Conservation (phyloP, 106 monocot species). For the Xerophyta viscosa region DNA sequence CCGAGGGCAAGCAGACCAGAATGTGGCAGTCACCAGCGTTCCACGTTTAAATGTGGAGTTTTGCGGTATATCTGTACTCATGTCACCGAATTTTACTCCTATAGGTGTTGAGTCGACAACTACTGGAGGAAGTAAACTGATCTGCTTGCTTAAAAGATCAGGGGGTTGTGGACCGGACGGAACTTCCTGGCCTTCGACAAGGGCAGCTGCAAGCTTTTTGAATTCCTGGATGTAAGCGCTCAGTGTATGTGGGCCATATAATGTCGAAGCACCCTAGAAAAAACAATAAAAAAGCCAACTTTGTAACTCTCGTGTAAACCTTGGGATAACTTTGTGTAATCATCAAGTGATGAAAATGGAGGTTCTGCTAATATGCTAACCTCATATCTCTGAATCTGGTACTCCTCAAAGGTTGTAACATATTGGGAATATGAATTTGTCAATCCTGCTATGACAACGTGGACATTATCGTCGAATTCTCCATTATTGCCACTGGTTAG, state of each 20-base stretch:
- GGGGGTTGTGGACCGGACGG: constrained; percentile 8
- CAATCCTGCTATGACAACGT: constrained; percentile 27
- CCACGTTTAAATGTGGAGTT: constrained; percentile 14
- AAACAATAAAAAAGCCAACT: too few relatives aligned
- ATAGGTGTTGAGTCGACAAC: constrained; percentile 8
- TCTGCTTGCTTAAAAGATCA: constrained; percentile 14
- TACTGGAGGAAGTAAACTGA: constrained; percentile 15
- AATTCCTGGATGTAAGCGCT: constrained; percentile 31
- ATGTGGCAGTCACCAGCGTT: constrained; percentile 5
- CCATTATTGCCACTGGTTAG: not conserved
- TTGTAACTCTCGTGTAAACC: too few relatives aligned
- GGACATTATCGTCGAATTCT: constrained; percentile 11
- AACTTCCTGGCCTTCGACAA: constrained; percentile 1
- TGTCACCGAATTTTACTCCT: constrained; percentile 12
- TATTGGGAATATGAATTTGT: constrained; percentile 31
- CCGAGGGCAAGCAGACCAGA: constrained; percentile 22
- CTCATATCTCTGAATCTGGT: constrained; percentile 34
- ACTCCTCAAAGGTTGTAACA: constrained; percentile 24
- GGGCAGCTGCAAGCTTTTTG: constrained; percentile 23
- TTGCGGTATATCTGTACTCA: constrained; percentile 7
- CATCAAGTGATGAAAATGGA: too few relatives aligned
- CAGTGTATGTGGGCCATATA: constrained; percentile 26
- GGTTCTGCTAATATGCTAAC: too few relatives aligned
- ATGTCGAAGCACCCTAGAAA: constrained; percentile 23
- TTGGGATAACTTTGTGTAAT: too few relatives aligned